Base-by-base conservation (phyloP, 176 grass and related monocot genomes). In the Microstegium vimineum region DNA sequence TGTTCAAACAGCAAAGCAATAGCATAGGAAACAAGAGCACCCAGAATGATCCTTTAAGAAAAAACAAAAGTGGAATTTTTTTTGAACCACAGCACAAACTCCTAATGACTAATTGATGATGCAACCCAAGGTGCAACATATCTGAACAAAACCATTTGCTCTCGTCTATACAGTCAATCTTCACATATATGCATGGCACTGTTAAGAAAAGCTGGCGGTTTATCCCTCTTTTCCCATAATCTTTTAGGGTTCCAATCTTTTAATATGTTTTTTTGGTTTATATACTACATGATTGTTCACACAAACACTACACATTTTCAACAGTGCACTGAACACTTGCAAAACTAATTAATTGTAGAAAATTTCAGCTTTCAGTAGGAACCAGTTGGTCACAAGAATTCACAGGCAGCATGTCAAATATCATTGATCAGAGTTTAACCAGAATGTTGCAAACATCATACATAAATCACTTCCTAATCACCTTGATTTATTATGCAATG, bases 381-480 rank as follows among this genome's bases (percentile, higher is more conserved):
- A 69, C n/a, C 20, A 78, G 65, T 43, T 42, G 49, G 49, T 26
- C 28, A 77, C 36, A 47, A 25, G 41, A 84, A 43, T n/a, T 56
- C 51, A 56, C 20, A n/a, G 51, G 2, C 8, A 71, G 23, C 16
- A 7, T 51, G 47, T 54, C 28, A 51, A 74, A 22, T 74, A 54
- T 54, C 28, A 18, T 22, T 34, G 18, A 56, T 10, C 6, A 5
- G 17, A 35, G 31, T 35, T 75, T 33, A 22, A 67, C 40, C 40
- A 83, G 41, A 36, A 41, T 75, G 26, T n/a, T 83, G 43, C 52
- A 75, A 65, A 62, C 17, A 83, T 70, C 20, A 57, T 70, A 61
- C 27, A 59, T 28, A 16, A 35, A 78, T 62, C 5, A 25, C 16
- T 62, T 45, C 14, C 30, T 74, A 31, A 47, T 18, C 16, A 49